Conservation (phyloP, 2,329 filamentous ascomycete genomes). For the Aspergillus caelatus region DNA sequence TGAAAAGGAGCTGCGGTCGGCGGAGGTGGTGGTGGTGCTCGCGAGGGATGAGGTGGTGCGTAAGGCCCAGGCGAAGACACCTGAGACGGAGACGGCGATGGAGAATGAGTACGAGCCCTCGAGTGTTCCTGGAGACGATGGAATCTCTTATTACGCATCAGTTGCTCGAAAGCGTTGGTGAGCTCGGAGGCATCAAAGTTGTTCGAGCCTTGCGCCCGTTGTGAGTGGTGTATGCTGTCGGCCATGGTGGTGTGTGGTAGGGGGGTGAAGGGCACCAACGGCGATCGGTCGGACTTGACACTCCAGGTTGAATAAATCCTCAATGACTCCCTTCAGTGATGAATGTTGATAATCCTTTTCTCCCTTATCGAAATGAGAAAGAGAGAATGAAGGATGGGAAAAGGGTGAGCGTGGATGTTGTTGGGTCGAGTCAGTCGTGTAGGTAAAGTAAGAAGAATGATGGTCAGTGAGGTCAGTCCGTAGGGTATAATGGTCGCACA, state of each 20-base stretch:
- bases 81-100: conserved; percentile 55
- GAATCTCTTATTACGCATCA: conserved; percentile 83
- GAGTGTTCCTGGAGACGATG: conserved; percentile 72
- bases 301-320: conserved; percentile 30
- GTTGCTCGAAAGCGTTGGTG: conserved; percentile 80
- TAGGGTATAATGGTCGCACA: conserved; percentile 24
- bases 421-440: conserved; percentile 9
- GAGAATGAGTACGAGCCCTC: conserved; percentile 60
- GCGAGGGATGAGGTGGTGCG: conserved; percentile 33
- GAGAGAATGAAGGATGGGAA: not conserved
- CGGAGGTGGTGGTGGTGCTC: conserved; percentile 40
- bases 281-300: conserved; percentile 17
- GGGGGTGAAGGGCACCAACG: conserved; percentile 28
- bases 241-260: conserved; percentile 38
- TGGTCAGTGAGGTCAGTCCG: conserved; percentile 10
- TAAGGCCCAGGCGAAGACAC: conserved; percentile 18
- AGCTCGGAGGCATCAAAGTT: conserved; percentile 77
- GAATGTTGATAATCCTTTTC: not conserved
- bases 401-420: conserved; percentile 8
- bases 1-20: conserved; percentile 27
- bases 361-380: not conserved
- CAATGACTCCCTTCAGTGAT: conserved; percentile 5
- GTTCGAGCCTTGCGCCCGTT: conserved; percentile 30
- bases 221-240: conserved; percentile 38
- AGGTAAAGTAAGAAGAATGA: conserved; percentile 3